A percentile compares a stretch with the other conserved stretches of the same genome.
These are phyloP conservation scores for Ichthyophonus hoferi DNA, from an alignment of 208 protist species.

Conservation along the genomic window DNA sequence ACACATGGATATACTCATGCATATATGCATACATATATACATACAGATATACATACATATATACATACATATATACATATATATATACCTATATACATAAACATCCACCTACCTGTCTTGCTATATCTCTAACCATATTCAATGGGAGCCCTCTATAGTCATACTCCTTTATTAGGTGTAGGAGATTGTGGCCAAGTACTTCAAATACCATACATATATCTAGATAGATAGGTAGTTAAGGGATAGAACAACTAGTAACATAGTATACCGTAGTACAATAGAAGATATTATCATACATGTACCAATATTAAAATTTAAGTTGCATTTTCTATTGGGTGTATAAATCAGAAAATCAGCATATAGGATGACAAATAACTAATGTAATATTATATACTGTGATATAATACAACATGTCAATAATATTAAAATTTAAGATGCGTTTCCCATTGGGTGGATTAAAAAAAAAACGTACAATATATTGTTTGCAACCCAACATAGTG, in stretches of 20 bases:
- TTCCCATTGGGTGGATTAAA: background rate
- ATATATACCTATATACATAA: background rate
- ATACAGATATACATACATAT: background rate
- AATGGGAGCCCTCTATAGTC: conserved; percentile 88
- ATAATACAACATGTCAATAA: background rate
- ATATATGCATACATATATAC: conserved; percentile 27
- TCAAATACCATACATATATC: conserved; percentile 94
- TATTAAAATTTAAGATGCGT: background rate
- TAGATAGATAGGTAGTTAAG: too few relatives aligned
- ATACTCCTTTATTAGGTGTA: conserved; percentile 87
- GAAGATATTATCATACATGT: conserved; percentile 13
- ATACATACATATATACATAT: background rate
- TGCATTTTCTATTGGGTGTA: background rate
- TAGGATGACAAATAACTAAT: background rate
- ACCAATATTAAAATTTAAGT: conserved; percentile 33
- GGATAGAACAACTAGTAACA: too few relatives aligned
- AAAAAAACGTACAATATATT: too few relatives aligned
- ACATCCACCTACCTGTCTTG: conserved; percentile 53
- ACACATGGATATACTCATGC: conserved; percentile 15
- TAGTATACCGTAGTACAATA: conserved; percentile 33
- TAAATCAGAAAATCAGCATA: conserved; percentile 13
- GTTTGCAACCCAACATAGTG: too few relatives aligned
- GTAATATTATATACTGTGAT: background rate
- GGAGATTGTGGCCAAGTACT: conserved; percentile 87
- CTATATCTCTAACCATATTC: conserved; percentile 82